Evolutionary conservation across 1,284 basidiomycete species (phyloP).

Genomic region (Sporisorium reilianum): DNA sequence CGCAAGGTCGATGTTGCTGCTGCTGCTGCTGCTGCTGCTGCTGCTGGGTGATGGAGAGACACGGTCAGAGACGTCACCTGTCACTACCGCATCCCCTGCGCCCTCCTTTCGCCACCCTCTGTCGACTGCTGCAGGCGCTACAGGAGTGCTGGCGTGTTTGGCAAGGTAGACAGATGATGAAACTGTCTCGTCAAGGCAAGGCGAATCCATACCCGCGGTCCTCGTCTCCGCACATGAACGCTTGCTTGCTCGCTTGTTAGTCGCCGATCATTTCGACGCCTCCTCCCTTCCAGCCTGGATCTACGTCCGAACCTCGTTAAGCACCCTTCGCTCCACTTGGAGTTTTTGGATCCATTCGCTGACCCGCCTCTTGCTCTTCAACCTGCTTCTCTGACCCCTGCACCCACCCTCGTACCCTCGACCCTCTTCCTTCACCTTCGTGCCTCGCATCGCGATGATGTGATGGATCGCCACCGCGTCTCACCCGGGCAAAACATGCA

Average conservation of each 20-base stretch:
- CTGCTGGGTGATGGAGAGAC: too few species aligned
- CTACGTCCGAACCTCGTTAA: conserved; percentile 21
- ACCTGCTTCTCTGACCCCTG: conserved; percentile 1
- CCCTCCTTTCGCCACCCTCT: conserved; percentile 10
- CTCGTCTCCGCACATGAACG: conserved; percentile 8
- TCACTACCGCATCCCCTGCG: conserved; percentile 17
- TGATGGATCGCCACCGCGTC: conserved; percentile 9
- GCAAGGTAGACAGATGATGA: not conserved
- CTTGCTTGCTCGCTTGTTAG: conserved; percentile 8
- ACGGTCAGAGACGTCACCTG: conserved; percentile 1
- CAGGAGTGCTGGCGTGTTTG: conserved; percentile 2
- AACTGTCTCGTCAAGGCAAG: conserved; percentile 7
- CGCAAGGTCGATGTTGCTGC: not conserved
- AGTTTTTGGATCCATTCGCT: not conserved
- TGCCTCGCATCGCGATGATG: conserved; percentile 24
- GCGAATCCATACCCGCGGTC: conserved; percentile 5
- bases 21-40: not conserved
- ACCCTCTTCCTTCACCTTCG: conserved; percentile 12
- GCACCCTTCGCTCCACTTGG: conserved; percentile 5
- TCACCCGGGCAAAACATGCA: not conserved
- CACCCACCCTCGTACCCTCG: conserved; percentile 17
- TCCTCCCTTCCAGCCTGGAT: conserved; percentile 7
- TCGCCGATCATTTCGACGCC: conserved; percentile 17
- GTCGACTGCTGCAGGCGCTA: conserved; percentile 10
- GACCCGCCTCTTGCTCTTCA: conserved; percentile 8